Evolutionary conservation across 495 filamentous ascomycete genomes (phyloP).

Genomic region (Lineolata rhizophorae): DNA sequence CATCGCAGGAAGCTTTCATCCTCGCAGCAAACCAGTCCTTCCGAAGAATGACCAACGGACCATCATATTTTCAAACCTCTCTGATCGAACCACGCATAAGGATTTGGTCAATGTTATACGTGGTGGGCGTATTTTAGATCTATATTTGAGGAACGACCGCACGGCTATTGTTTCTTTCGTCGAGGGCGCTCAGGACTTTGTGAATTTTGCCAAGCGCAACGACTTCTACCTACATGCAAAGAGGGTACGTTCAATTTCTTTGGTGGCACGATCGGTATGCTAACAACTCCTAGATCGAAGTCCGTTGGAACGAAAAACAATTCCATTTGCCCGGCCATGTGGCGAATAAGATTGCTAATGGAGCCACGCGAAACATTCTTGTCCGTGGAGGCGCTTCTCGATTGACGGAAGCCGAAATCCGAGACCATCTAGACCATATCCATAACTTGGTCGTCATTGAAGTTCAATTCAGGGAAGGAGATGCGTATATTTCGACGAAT

Average conservation of each 20-base stretch:
- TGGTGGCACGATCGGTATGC: background rate
- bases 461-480: conserved; percentile 31
- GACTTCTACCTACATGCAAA: conserved; percentile 50
- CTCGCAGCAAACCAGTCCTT: background rate
- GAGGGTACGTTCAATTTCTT: conserved; percentile 27
- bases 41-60: conserved; percentile 32
- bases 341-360: conserved; percentile 38
- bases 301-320: conserved; percentile 53
- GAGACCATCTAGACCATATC: conserved; percentile 64
- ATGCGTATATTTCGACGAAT: conserved; percentile 49
- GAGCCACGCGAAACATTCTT: conserved; percentile 61
- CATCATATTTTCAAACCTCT: conserved; percentile 36
- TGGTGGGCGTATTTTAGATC: conserved; percentile 47
- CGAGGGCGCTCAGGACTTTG: conserved; percentile 36
- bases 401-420: conserved; percentile 40
- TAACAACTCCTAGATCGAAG: conserved; percentile 31
- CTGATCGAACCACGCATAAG: conserved; percentile 37
- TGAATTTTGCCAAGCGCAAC: conserved; percentile 37
- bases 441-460: conserved; percentile 54
- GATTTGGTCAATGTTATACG: conserved; percentile 45
- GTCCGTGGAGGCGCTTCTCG: conserved; percentile 31
- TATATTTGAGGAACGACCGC: conserved; percentile 42
- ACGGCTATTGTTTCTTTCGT: conserved; percentile 51
- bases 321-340: conserved; percentile 46
- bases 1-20: background rate